Conservation (phyloP, 768 basidiomycete species). For the Auriscalpium orientale region DNA sequence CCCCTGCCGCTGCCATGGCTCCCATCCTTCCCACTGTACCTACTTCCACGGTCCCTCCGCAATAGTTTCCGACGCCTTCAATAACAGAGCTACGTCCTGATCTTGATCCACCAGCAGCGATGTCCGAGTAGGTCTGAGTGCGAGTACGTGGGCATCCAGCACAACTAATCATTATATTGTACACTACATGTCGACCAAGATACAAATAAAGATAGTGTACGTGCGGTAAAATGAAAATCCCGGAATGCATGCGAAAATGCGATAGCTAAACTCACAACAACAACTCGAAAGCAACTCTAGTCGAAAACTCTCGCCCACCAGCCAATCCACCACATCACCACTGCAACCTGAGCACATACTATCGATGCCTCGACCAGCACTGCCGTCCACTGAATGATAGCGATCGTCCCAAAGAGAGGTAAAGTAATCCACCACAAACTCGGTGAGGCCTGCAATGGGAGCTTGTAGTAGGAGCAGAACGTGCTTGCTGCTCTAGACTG, state of each 20-base stretch:
- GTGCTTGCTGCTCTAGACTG: slow-evolving; percentile 53
- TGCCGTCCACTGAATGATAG: slow-evolving; percentile 61
- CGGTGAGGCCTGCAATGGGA: slow-evolving; percentile 51
- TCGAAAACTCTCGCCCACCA: slow-evolving; percentile 53
- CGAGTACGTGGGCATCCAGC: too few relatives aligned
- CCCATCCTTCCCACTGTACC: too few relatives aligned
- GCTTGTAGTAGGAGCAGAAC: slow-evolving; percentile 43
- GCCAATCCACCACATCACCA: slow-evolving; percentile 68
- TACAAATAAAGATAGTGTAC: slow-evolving; percentile 1
- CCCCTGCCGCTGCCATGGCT: too few relatives aligned
- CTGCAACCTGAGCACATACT: slow-evolving; percentile 49
- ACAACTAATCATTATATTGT: background rate
- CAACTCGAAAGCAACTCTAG: slow-evolving; percentile 11
- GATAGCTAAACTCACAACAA: background rate
- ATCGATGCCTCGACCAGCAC: slow-evolving; percentile 52
- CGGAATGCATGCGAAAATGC: background rate
- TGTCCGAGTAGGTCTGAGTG: too few relatives aligned
- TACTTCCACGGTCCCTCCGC: too few relatives aligned
- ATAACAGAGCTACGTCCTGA: too few relatives aligned
- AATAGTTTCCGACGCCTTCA: too few relatives aligned
- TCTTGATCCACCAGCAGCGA: too few relatives aligned
- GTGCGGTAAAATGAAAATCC: background rate
- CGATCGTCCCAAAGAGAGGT: slow-evolving; percentile 56
- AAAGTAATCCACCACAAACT: slow-evolving; percentile 57
- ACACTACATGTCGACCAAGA: slow-evolving; percentile 2